Base-by-base conservation (phyloP, 2,329 filamentous ascomycete genomes). In the Pseudogymnoascus sp. region DNA sequence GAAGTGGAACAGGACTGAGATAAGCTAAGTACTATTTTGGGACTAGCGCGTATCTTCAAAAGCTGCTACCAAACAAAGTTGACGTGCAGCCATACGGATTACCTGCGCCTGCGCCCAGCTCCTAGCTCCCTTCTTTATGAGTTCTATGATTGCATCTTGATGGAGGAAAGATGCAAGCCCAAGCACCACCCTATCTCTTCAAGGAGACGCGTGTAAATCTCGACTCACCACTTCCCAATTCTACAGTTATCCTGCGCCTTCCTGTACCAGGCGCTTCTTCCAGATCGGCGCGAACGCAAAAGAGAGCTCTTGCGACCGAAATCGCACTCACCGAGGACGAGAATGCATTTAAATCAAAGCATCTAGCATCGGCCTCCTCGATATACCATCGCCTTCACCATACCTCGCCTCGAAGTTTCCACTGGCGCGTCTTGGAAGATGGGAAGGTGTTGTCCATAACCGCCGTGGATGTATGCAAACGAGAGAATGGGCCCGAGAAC, bases 391-490 rank as follows among this genome's bases (percentile, higher is more conserved):
- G 94, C 61, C 83, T 84, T 73, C 83, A 88, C 73, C 84, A 88
- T 70, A 79, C 83, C 65, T 86, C 88, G 65, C 94, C 94, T 39
- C 86, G 89, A 71, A 90, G 85, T 74, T 95, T 97, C 71, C 81
- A 96, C 57, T 99, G 94, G 94, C 85, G 93, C 68, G 82, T 97
- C 39, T 77, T 97, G 64, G 88, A 96, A 70, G 85, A 90, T 69
- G 85, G 86, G 70, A 89, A 84, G 67, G 79, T 91, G 64, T 80
- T 99, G 68, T 93, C 94, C 75, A 81, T 99, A 59, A 88, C 90
- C 71, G 86, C 85, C 40, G 85, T 90, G 63, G 94, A 99, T 74
- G 77, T 97, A 66, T 88, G 85, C 72, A 92, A 83, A 76, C 83
- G 80, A 66, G 81, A 80, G 64, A 81, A 79, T 67, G 82, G 85